These are phyloP conservation scores for Phytophthora citrophthora DNA, from an alignment of 352 stramenopile genomes.

Conservation along the genomic window DNA sequence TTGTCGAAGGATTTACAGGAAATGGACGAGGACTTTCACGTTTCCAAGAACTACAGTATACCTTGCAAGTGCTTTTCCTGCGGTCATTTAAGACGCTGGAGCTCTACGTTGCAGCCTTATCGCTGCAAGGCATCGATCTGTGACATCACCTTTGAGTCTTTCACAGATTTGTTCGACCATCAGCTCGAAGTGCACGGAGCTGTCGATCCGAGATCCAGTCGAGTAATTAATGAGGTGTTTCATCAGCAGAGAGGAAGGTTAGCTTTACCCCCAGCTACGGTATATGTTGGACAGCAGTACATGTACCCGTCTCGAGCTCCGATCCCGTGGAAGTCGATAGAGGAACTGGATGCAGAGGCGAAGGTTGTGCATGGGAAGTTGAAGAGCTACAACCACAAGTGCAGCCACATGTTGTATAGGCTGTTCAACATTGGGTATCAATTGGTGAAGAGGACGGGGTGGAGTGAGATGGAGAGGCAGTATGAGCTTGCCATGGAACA, in stretches of 20 bases:
- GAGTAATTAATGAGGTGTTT: slow-evolving; percentile 47
- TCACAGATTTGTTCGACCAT: slow-evolving; percentile 61
- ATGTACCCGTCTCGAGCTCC: slow-evolving; percentile 40
- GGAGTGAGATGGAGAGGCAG: slow-evolving; percentile 52
- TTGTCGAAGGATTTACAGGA: slow-evolving; percentile 15
- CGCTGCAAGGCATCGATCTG: slow-evolving; percentile 30
- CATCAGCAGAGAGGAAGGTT: slow-evolving; percentile 36
- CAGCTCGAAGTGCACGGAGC: slow-evolving; percentile 57
- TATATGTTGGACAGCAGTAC: slow-evolving; percentile 61
- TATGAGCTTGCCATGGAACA: slow-evolving; percentile 63
- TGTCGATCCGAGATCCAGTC: slow-evolving; percentile 40
- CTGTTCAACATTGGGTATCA: slow-evolving; percentile 53
- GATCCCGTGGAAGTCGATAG: slow-evolving; percentile 49
- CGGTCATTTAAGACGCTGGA: slow-evolving; percentile 15
- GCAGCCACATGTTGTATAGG: slow-evolving; percentile 18
- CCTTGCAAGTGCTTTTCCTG: slow-evolving; percentile 21
- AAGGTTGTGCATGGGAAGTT: slow-evolving; percentile 34
- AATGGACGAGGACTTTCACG: slow-evolving; percentile 32
- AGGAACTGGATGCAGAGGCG: slow-evolving; percentile 49
- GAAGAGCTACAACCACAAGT: slow-evolving; percentile 10
- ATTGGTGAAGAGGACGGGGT: slow-evolving; percentile 44
- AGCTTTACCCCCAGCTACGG: slow-evolving; percentile 52
- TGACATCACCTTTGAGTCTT: slow-evolving; percentile 37
- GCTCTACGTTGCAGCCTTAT: slow-evolving; percentile 20
- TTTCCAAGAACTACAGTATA: slow-evolving; percentile 18